A percentile compares a stretch with the other conserved stretches of the same genome.
These are phyloP conservation scores for Pseudonitzschia multiseries DNA, from an alignment of 108 stramenopile genomes.

Conservation along the genomic window DNA sequence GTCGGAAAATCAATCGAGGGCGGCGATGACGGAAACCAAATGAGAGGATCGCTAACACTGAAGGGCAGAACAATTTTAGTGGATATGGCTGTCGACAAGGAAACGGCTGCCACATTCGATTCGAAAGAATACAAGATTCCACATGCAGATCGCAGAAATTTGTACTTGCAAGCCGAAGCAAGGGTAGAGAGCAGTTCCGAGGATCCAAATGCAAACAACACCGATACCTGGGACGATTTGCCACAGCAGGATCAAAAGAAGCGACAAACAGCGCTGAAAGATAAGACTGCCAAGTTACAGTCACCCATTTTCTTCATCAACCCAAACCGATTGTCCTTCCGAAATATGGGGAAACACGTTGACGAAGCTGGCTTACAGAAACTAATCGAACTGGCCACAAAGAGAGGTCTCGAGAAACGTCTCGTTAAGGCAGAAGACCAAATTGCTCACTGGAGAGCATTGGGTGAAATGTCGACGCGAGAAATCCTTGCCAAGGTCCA, in stretches of 20 bases:
- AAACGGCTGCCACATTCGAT: constrained; percentile 73
- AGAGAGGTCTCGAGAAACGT: constrained; percentile 66
- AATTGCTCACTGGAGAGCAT: constrained; percentile 75
- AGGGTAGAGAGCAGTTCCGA: constrained; percentile 52
- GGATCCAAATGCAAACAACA: constrained; percentile 41
- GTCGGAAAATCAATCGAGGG: constrained; percentile 15
- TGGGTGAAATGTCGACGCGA: constrained; percentile 67
- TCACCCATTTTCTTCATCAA: constrained; percentile 98
- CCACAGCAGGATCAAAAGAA: constrained; percentile 88
- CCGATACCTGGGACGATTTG: constrained; percentile 71
- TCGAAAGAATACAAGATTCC: constrained; percentile 43
- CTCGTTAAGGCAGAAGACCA: constrained; percentile 80
- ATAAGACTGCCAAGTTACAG: constrained; percentile 92
- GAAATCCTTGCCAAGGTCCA: constrained; percentile 65
- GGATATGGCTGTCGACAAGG: constrained; percentile 76
- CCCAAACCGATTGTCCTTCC: constrained; percentile 84
- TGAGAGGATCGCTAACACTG: constrained; percentile 37
- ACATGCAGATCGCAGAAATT: constrained; percentile 69
- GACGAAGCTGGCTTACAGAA: constrained; percentile 82
- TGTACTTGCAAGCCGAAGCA: constrained; percentile 95
- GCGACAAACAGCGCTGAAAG: constrained; percentile 82
- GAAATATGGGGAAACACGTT: constrained; percentile 90
- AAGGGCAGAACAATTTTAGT: constrained; percentile 67
- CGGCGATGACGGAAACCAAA: constrained; percentile 29
- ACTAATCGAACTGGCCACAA: constrained; percentile 67